A percentile compares a stretch with the other conserved stretches of the same genome.
Conservation (phyloP, 139 green algal species). For the Closterium sp. region DNA sequence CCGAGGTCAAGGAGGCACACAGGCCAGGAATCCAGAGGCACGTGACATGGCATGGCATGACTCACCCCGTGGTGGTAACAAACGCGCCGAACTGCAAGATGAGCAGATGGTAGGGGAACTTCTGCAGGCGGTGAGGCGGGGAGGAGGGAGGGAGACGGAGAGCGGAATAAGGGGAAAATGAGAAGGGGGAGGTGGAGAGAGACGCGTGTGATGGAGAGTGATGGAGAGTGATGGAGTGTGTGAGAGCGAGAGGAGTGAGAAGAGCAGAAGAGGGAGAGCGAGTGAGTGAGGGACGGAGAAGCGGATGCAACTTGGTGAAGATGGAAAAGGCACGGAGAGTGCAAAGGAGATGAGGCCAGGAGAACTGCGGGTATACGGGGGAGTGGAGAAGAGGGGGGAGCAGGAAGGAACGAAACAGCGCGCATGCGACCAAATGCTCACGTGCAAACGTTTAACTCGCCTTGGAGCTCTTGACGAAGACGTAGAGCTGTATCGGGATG, state of each 20-base stretch:
- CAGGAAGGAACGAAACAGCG: background rate
- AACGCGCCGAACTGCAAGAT: slow-evolving; percentile 34
- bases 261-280: background rate
- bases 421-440: no score
- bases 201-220: no score
- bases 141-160: background rate
- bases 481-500: background rate
- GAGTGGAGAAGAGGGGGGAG: background rate
- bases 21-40: no score
- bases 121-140: background rate
- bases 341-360: background rate
- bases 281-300: background rate
- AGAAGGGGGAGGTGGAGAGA: background rate
- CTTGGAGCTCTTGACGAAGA: background rate
- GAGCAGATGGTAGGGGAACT: slow-evolving; percentile 18
- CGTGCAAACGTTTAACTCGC: no score
- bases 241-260: background rate
- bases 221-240: no score
- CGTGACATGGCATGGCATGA: background rate
- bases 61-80: slow-evolving; percentile 10
- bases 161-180: background rate
- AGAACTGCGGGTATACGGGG: no score
- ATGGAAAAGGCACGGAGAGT: background rate
- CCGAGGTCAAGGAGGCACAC: background rate
- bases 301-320: background rate